These are phyloP conservation scores for Phytophthora meadii DNA, from an alignment of 352 stramenopile genomes.

Conservation along the genomic window DNA sequence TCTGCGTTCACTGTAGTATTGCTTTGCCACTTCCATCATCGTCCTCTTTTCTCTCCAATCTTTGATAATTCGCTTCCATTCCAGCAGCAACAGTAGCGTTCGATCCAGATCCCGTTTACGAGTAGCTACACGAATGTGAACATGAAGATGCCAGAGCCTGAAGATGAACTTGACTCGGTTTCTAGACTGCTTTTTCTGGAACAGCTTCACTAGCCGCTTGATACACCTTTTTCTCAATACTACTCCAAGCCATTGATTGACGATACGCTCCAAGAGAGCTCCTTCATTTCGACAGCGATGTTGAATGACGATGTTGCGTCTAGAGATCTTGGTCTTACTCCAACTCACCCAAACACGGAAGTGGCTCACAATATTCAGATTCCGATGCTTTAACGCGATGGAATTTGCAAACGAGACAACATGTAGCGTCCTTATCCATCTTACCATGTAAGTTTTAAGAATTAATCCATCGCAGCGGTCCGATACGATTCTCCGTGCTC, in stretches of 20 bases:
- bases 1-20: constrained; percentile 29
- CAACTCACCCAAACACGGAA: constrained; percentile 26
- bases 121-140: constrained; percentile 9
- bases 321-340: not conserved
- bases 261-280: constrained; percentile 10
- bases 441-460: constrained; percentile 12
- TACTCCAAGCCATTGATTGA: constrained; percentile 37
- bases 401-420: constrained; percentile 9
- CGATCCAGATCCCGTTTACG: constrained; percentile 13
- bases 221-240: constrained; percentile 43
- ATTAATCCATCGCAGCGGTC: constrained; percentile 5
- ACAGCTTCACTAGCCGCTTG: constrained; percentile 48
- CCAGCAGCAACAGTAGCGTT: constrained; percentile 12
- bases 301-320: constrained; percentile 8
- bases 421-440: constrained; percentile 16
- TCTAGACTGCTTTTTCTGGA: constrained; percentile 45
- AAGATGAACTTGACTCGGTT: constrained; percentile 20
- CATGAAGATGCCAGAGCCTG: constrained; percentile 20
- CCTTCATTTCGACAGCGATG: constrained; percentile 2
- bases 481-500: constrained; percentile 13
- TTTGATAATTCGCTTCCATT: constrained; percentile 24
- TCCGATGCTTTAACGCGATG: constrained; percentile 8
- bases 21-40: constrained; percentile 6
- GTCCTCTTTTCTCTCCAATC: constrained; percentile 7
- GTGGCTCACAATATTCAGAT: constrained; percentile 10